Conservation (phyloP, 2,329 filamentous ascomycete species). For the Fusarium palustre region DNA sequence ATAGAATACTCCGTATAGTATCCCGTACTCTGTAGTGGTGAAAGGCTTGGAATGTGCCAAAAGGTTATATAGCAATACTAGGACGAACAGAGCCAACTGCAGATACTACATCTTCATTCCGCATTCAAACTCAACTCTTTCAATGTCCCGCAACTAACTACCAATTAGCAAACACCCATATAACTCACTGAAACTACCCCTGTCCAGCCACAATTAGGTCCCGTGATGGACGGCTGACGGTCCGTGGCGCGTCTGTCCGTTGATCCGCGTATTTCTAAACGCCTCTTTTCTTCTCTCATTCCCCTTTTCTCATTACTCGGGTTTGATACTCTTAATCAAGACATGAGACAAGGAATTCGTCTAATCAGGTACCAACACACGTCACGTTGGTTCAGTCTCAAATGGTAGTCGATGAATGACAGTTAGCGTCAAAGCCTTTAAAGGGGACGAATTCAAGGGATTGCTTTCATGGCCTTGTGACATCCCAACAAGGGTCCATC, state of each 20-base stretch:
- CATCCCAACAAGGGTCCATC: slow-evolving; percentile 24
- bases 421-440: not conserved
- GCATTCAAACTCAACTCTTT: slow-evolving; percentile 11
- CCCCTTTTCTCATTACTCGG: slow-evolving; percentile 4
- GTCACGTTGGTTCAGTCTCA: not conserved
- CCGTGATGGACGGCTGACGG: slow-evolving; percentile 40
- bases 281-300: slow-evolving; percentile 10
- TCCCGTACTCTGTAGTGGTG: too few relatives aligned
- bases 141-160: slow-evolving; percentile 4
- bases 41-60: slow-evolving; percentile 4
- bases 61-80: not conserved
- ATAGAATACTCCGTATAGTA: too few relatives aligned
- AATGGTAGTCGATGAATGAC: not conserved
- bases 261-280: slow-evolving; percentile 15
- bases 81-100: not conserved
- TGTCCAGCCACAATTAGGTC: slow-evolving; percentile 32
- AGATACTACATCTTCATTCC: not conserved
- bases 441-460: not conserved
- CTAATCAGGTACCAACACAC: not conserved
- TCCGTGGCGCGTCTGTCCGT: slow-evolving; percentile 44
- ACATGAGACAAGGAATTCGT: not conserved
- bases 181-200: slow-evolving; percentile 25
- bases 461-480: slow-evolving; percentile 28
- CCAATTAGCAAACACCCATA: not conserved
- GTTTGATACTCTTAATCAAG: not conserved